phyloP scores from a whole-genome alignment of 1,284 basidiomycete species.

The Tylopilus sp. region DNA sequence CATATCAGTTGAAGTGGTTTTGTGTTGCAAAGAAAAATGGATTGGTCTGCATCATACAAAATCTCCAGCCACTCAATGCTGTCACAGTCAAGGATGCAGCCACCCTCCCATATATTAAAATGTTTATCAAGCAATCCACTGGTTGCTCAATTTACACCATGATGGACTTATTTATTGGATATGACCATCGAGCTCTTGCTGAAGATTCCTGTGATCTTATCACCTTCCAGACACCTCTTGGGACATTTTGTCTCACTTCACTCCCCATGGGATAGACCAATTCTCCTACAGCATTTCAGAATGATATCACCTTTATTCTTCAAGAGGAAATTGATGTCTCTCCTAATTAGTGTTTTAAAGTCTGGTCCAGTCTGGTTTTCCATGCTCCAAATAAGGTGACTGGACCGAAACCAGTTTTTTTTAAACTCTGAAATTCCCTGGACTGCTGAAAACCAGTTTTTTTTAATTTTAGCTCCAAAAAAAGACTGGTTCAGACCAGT shows the following conservation, averaged over 20 bases:
- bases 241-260: conserved; percentile 26
- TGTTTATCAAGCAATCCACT: too few relatives aligned
- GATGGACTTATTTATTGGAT: too few relatives aligned
- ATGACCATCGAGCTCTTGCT: background rate
- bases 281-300: background rate
- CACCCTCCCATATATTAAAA: too few relatives aligned
- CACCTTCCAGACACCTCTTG: conserved; percentile 40
- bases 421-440: too few relatives aligned
- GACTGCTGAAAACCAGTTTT: too few relatives aligned
- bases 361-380: too few relatives aligned
- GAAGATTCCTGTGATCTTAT: conserved; percentile 33
- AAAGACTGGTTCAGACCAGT: too few relatives aligned
- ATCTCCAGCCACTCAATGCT: conserved; percentile 40
- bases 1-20: conserved; percentile 40
- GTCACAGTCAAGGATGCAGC: conserved; percentile 18
- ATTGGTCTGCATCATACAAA: conserved; percentile 34
- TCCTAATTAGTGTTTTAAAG: too few relatives aligned
- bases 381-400: too few relatives aligned
- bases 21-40: conserved; percentile 29
- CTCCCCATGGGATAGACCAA: conserved; percentile 56
- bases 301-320: conserved; percentile 48
- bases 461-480: too few relatives aligned
- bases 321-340: conserved; percentile 42
- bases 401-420: too few relatives aligned
- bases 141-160: too few relatives aligned